Base-by-base conservation (phyloP, 148 eudicot genomes). In the Persicaria tinctoria region DNA sequence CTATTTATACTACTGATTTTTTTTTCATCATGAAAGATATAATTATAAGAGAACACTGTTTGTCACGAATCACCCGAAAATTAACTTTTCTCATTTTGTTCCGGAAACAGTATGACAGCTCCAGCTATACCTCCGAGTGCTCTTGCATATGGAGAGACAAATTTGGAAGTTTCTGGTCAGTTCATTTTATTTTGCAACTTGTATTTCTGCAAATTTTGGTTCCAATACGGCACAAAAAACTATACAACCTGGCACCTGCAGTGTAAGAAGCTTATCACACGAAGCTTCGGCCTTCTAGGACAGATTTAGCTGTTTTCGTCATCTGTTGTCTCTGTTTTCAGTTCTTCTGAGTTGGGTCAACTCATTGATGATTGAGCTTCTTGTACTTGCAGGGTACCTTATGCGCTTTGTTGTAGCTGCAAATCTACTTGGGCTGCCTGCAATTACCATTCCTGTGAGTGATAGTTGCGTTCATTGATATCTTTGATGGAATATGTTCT, bases 351-450 rank as follows among this genome's bases (percentile, higher is more conserved):
- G 18, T 57, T 57, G 63, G 9, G 18, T 7, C 66, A 63, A 63
- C 70, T 66, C 14, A 4, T 38, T 23, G 13, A 38, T 41, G 8
- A 38, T 41, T 27, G 47, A 41, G 47, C 70, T 41, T 38, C 70
- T 66, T 8, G 18, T 13, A 20, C 12, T 74, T 41, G 74, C 89
- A 95, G 98, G 89, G 59, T 87, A 92, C 77, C 85, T 95, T 38
- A 95, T 95, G 98, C 97, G 96, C 20, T 95, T 92, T 76, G 73
- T 92, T 63, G 72, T 89, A 78, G 82, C 91, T 54, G 89, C 86
- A 49, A 95, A 95, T 84, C 93, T 95, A 75, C 96, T 95, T 77
- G 98, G 98, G 49, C 82, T 95, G 75, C 98, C 98, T 56, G 98
- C 98, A 75, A 92, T 92, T 77, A 79, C 97, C 72, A 77, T 95